Base-by-base conservation (phyloP, 2,329 filamentous ascomycete species). In the Alternaria ethzedia region DNA sequence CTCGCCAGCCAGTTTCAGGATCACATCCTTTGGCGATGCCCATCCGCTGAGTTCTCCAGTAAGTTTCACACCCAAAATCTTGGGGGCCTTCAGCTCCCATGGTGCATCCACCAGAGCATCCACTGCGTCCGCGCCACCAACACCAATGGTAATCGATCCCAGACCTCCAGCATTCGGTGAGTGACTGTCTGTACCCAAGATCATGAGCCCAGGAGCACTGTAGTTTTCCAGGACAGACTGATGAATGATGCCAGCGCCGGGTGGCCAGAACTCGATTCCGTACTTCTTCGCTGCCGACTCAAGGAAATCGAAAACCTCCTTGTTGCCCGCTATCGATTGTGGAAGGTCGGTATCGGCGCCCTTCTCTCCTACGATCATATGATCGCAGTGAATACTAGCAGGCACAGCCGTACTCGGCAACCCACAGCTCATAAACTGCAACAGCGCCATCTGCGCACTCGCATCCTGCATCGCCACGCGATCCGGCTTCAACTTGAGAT, bases 381-480 rank as follows among this genome's bases (percentile, higher is more conserved):
- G 96, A 83, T 99, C 96, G 82, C 96, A 99, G 84, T 99, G 96
- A 72, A 98, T 97, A 80, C 94, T 97, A 52, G 96, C 95, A 11
- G 96, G 96, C 54, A 99, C 95, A 10, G 94, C 94, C 3, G 96
- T 97, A 63, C 89, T 89, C 26, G 91, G 91, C 57, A 99, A 86
- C 59, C 93, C 92, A 81, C 96, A 99, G 26, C 92, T 93, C 95
- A 99, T 99, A 86, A 99, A 99, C 82, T 99, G 96, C 73, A 99
- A 84, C 69, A 99, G 85, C 2, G 96, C 96, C 96, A 99, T 99
- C 84, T 99, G 96, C 6, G 96, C 96, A 28, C 93, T 97, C 13
- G 96, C 96, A 84, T 99, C 96, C 83, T 99, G 96, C 96, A 99
- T 99, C 69, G 96, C 96, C 72, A 98, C 96, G 57, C 96, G 89